Evolutionary conservation across 2,329 filamentous ascomycete species (phyloP).

Genomic region (Venturia oleaginea): DNA sequence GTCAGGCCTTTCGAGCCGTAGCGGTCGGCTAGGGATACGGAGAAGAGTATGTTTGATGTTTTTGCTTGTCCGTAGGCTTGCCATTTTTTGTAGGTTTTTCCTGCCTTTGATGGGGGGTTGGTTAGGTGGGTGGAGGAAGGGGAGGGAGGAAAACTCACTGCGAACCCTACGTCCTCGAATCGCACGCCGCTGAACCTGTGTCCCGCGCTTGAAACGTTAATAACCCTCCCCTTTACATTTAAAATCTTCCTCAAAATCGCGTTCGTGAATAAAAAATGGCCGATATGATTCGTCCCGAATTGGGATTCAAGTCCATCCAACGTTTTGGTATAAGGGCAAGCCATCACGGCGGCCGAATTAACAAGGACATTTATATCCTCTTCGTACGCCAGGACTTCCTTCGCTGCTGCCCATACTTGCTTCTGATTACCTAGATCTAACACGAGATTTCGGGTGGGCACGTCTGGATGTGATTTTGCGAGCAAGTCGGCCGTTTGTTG

Average conservation of each 20-base stretch:
- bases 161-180: slow-evolving; percentile 14
- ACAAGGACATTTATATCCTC: slow-evolving; percentile 23
- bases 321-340: slow-evolving; percentile 16
- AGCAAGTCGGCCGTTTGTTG: slow-evolving; percentile 23
- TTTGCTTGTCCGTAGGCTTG: slow-evolving; percentile 38
- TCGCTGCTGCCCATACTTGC: slow-evolving; percentile 19
- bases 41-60: slow-evolving; percentile 39
- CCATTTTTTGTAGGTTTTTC: slow-evolving; percentile 22
- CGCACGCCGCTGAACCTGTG: slow-evolving; percentile 16
- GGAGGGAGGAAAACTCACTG: slow-evolving; percentile 17
- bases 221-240: slow-evolving; percentile 20
- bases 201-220: slow-evolving; percentile 23
- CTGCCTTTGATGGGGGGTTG: no score
- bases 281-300: slow-evolving; percentile 27
- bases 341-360: slow-evolving; percentile 24
- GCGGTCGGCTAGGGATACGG: slow-evolving; percentile 29
- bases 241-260: slow-evolving; percentile 20
- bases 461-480: slow-evolving; percentile 16
- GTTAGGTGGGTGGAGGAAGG: slow-evolving; percentile 12
- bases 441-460: slow-evolving; percentile 10
- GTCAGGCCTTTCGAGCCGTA: neutral
- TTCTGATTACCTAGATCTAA: slow-evolving; percentile 21
- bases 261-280: slow-evolving; percentile 25
- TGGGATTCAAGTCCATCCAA: slow-evolving; percentile 27
- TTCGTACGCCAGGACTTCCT: slow-evolving; percentile 15